Evolutionary conservation across 805 yeast species (phyloP).

Genomic region (Schwanniomyces sp.): DNA sequence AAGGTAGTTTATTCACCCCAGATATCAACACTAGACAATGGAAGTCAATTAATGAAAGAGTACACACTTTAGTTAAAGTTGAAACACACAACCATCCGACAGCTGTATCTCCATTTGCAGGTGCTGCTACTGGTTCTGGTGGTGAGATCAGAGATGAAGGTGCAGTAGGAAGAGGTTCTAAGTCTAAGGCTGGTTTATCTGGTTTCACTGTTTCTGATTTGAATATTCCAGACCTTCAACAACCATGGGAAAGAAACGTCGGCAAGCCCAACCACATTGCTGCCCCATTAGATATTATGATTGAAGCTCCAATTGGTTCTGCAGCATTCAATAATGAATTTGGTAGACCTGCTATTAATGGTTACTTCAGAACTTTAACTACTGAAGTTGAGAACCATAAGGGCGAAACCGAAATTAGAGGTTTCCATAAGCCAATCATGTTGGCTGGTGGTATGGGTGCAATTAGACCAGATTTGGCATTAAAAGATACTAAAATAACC

Average conservation of each 20-base stretch:
- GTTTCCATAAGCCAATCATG: constrained; percentile 99
- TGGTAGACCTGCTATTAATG: constrained; percentile 96
- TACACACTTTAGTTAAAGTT: constrained; percentile 89
- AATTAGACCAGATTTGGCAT: constrained; percentile 87
- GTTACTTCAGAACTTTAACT: constrained; percentile 94
- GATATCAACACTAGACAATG: constrained; percentile 70
- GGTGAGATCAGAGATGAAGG: constrained; percentile 99
- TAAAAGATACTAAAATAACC: constrained; percentile 83
- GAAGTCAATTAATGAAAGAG: constrained; percentile 71
- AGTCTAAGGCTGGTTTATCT: constrained; percentile 92
- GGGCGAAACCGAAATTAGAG: constrained; percentile 76
- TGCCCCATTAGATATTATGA: constrained; percentile 88
- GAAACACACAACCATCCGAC: constrained; percentile 99
- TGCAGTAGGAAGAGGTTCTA: constrained; percentile 98
- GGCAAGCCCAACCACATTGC: constrained; percentile 96
- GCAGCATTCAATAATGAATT: constrained; percentile 98
- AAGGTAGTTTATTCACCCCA: constrained; percentile 78
- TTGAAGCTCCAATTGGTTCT: constrained; percentile 95
- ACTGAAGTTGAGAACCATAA: constrained; percentile 65
- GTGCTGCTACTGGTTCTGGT: constrained; percentile 99
- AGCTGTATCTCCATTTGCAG: constrained; percentile 98
- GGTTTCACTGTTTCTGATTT: constrained; percentile 93
- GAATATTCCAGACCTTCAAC: constrained; percentile 76
- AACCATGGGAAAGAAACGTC: constrained; percentile 93
- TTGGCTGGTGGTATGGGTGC: constrained; percentile 99